Percentiles rank a stretch among this genome's conserved stretches.
Conservation (phyloP, 441 rosid species). For the Populus hybrid region DNA sequence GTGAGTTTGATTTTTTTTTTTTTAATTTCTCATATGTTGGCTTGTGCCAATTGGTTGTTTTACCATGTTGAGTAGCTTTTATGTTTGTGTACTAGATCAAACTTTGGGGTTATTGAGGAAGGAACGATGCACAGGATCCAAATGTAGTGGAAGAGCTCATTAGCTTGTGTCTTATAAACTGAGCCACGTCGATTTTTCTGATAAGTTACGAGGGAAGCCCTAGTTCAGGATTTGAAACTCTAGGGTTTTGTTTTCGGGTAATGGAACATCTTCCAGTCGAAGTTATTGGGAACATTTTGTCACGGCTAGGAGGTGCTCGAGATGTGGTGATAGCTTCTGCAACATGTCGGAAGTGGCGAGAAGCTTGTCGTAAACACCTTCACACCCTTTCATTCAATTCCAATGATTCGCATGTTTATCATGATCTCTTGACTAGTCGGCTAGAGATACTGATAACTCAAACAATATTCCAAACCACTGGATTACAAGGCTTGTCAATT, state of each 20-base stretch:
- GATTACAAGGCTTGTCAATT: slow-evolving; percentile 62
- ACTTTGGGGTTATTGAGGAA: slow-evolving; percentile 5
- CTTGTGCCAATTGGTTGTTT: neutral
- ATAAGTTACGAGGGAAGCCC: neutral
- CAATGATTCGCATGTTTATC: slow-evolving; percentile 53
- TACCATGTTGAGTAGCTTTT: slow-evolving; percentile 16
- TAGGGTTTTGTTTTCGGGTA: slow-evolving; percentile 4
- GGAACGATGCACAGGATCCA: neutral
- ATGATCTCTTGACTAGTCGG: slow-evolving; percentile 42
- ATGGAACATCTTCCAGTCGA: slow-evolving; percentile 59
- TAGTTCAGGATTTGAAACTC: slow-evolving; percentile 3
- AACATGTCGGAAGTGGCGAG: slow-evolving; percentile 69
- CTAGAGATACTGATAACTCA: slow-evolving; percentile 65
- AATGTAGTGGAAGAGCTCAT: neutral
- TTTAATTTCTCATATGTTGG: neutral
- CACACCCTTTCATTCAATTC: slow-evolving; percentile 57
- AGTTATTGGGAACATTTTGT: slow-evolving; percentile 63
- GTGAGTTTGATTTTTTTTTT: neutral
- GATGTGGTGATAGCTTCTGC: slow-evolving; percentile 68
- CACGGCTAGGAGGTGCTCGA: slow-evolving; percentile 48
- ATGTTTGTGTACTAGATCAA: slow-evolving; percentile 12
- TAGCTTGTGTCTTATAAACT: neutral
- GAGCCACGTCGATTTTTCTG: neutral
- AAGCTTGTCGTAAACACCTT: slow-evolving; percentile 61
- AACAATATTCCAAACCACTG: slow-evolving; percentile 72